Evolutionary conservation across 148 eudicot species (phyloP).

Genomic region (Nepenthes gracilis): DNA sequence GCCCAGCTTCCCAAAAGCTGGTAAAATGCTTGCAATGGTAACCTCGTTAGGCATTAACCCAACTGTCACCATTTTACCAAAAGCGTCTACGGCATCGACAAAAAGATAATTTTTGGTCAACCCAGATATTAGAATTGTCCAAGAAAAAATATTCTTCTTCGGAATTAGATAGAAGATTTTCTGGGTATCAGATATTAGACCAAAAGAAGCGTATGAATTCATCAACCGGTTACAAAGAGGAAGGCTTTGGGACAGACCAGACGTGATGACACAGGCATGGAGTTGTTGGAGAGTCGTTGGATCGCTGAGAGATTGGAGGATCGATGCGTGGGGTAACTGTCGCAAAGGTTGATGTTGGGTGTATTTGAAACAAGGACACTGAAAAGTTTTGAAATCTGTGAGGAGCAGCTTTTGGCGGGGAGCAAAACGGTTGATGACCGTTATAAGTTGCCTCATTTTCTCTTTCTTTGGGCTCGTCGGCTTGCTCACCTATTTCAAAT

Average conservation of each 20-base stretch:
- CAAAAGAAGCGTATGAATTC: slow-evolving; percentile 26
- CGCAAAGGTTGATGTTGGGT: background rate
- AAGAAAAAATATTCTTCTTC: slow-evolving; percentile 35
- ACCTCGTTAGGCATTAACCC: slow-evolving; percentile 28
- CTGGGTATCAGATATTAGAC: slow-evolving; percentile 18
- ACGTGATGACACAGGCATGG: slow-evolving; percentile 31
- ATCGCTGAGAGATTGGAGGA: slow-evolving; percentile 19
- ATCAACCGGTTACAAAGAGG: slow-evolving; percentile 34
- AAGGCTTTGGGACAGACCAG: slow-evolving; percentile 22
- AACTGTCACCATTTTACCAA: slow-evolving; percentile 21
- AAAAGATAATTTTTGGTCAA: slow-evolving; percentile 27
- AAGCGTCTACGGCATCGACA: slow-evolving; percentile 20
- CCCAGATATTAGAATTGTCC: slow-evolving; percentile 42
- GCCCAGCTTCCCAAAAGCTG: slow-evolving; percentile 32
- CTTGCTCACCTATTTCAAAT: too few species aligned
- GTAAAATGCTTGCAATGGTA: slow-evolving; percentile 34
- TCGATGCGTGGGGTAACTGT: slow-evolving; percentile 13
- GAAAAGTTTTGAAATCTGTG: background rate
- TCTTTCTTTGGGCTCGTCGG: background rate
- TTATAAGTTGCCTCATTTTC: background rate
- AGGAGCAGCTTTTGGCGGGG: background rate
- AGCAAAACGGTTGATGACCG: too few species aligned
- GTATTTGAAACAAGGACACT: too few species aligned
- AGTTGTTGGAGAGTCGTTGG: slow-evolving; percentile 18
- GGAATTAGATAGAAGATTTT: slow-evolving; percentile 23